Conservation (phyloP, 2,329 filamentous ascomycete species). For the Cercospora sojina region DNA sequence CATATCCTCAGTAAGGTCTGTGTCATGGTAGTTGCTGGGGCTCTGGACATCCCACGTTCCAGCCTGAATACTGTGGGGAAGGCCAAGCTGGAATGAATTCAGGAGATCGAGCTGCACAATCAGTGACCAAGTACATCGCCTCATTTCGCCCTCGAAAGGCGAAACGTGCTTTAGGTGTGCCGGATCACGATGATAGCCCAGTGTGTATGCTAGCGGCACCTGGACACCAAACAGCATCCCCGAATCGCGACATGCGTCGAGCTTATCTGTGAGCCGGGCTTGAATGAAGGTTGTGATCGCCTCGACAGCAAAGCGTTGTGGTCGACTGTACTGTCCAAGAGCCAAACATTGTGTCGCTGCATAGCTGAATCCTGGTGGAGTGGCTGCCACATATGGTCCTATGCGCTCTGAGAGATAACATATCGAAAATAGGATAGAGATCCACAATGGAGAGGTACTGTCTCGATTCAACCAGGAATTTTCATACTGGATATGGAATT, state of each 20-base stretch:
- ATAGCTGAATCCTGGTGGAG: constrained; percentile 5
- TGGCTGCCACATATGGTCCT: neutral
- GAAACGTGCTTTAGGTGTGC: constrained; percentile 21
- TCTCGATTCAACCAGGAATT: constrained; percentile 46
- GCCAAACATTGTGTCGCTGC: constrained; percentile 19
- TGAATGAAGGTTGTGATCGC: constrained; percentile 15
- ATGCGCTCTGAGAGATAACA: constrained; percentile 15
- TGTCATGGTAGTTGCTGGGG: constrained; percentile 45
- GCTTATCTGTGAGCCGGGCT: constrained; percentile 16
- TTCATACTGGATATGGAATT: constrained; percentile 40
- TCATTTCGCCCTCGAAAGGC: constrained; percentile 45
- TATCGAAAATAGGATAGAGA: constrained; percentile 46
- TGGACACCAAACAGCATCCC: constrained; percentile 15
- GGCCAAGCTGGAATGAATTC: constrained; percentile 46
- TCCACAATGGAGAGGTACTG: constrained; percentile 44
- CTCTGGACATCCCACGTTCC: constrained; percentile 42
- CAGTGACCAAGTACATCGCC: constrained; percentile 44
- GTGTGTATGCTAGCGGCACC: constrained; percentile 22
- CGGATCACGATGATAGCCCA: constrained; percentile 48
- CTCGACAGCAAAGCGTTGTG: constrained; percentile 19
- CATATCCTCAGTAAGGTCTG: constrained; percentile 41
- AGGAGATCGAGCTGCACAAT: constrained; percentile 45
- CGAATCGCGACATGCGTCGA: constrained; percentile 14
- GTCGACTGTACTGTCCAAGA: constrained; percentile 14
- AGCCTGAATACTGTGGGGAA: constrained; percentile 47